Evolutionary conservation across 805 yeast species (phyloP).

Genomic region (Zygotorulaspora sp.): DNA sequence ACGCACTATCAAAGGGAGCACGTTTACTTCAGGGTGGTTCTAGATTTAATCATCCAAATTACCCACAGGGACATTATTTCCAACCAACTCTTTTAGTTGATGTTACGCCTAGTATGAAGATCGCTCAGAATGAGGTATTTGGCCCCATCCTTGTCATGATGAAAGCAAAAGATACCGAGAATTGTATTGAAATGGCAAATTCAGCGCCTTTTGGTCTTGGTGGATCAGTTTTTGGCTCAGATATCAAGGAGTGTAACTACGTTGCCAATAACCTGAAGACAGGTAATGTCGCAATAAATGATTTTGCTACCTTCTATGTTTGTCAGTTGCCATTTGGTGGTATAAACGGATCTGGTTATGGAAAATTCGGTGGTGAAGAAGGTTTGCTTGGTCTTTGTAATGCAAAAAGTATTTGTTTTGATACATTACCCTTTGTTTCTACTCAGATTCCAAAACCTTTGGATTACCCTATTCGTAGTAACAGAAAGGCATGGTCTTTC

Average conservation of each 20-base stretch:
- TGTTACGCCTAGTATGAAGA: slow-evolving; percentile 68
- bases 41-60: slow-evolving; percentile 78
- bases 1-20: slow-evolving; percentile 82
- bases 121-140: slow-evolving; percentile 88
- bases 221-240: slow-evolving; percentile 77
- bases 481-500: slow-evolving; percentile 82
- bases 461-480: slow-evolving; percentile 85
- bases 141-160: slow-evolving; percentile 86
- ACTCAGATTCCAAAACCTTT: slow-evolving; percentile 82
- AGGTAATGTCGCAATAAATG: slow-evolving; percentile 96
- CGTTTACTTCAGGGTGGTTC: slow-evolving; percentile 74
- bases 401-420: slow-evolving; percentile 83
- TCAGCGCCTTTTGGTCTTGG: slow-evolving; percentile 88
- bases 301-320: slow-evolving; percentile 92
- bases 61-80: slow-evolving; percentile 93
- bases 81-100: slow-evolving; percentile 83
- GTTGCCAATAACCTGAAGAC: slow-evolving; percentile 63
- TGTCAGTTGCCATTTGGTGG: slow-evolving; percentile 99
- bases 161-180: slow-evolving; percentile 59
- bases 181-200: slow-evolving; percentile 76
- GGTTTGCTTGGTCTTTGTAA: slow-evolving; percentile 87
- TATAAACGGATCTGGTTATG: slow-evolving; percentile 86
- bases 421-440: slow-evolving; percentile 70
- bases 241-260: slow-evolving; percentile 51
- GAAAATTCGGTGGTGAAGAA: slow-evolving; percentile 97